Conservation (phyloP, 768 basidiomycete species). For the Sistotremastrum niveocremeum region DNA sequence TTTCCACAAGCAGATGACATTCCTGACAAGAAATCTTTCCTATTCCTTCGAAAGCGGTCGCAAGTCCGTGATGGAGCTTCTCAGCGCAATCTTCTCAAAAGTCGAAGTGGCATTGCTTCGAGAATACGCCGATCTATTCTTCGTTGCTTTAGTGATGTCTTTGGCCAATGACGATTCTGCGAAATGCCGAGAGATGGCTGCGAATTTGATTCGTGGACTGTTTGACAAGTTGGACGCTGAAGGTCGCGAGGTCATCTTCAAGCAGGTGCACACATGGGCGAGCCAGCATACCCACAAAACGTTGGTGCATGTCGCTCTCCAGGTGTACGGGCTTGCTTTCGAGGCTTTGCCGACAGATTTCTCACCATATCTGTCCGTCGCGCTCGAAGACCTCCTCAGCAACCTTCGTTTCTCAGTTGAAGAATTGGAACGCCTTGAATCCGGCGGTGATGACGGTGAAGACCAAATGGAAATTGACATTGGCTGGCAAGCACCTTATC, state of each 20-base stretch:
- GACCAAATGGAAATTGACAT: slow-evolving; percentile 42
- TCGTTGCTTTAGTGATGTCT: slow-evolving; percentile 84
- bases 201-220: slow-evolving; percentile 66
- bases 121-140: slow-evolving; percentile 81
- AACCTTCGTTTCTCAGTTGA: slow-evolving; percentile 32
- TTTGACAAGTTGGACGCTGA: slow-evolving; percentile 54
- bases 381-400: slow-evolving; percentile 44
- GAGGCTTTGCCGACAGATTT: slow-evolving; percentile 46
- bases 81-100: slow-evolving; percentile 74
- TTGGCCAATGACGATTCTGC: slow-evolving; percentile 89
- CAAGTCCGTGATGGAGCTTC: slow-evolving; percentile 84
- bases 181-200: slow-evolving; percentile 81
- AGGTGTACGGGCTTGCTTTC: slow-evolving; percentile 71
- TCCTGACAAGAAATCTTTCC: slow-evolving; percentile 83
- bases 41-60: slow-evolving; percentile 87
- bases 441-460: slow-evolving; percentile 26
- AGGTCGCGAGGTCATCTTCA: slow-evolving; percentile 40
- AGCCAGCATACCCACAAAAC: slow-evolving; percentile 42
- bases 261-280: slow-evolving; percentile 73
- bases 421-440: slow-evolving; percentile 25
- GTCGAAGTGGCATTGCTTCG: slow-evolving; percentile 60
- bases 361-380: slow-evolving; percentile 27
- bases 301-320: slow-evolving; percentile 60
- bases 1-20: slow-evolving; percentile 75
- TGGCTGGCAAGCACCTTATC: slow-evolving; percentile 77